Evolutionary conservation across 257 asterid genomes (phyloP), one percentile per base, ranked within the genome.

Genomic region (Linderniella brevidens): DNA sequence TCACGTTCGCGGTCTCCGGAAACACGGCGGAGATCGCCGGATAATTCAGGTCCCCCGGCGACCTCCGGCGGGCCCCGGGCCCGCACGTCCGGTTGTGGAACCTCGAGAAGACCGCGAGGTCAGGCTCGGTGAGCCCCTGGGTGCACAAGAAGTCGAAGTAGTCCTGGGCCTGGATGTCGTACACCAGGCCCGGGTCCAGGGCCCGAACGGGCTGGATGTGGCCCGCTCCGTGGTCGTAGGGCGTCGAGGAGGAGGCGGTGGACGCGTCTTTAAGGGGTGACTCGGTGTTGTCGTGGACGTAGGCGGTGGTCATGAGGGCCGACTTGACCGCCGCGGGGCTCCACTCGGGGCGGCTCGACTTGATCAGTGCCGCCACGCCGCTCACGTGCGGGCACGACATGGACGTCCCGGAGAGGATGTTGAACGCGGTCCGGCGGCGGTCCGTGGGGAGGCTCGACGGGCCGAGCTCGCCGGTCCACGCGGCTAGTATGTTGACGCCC

Each of bases 361-460:
- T 88, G 40, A 88, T 73, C 54, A 84, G 8, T 0, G 96, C 96
- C 0, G 98, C 98, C 11, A 81, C 45, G 9, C 98, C 96, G 37
- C 96, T 90, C 0, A 90, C 87, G 25, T 85, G 98, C 0, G 98
- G 98, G 56, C 96, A 90, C 0, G 98, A 85, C 94, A 90, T 90
- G 35, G 98, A 90, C 1, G 96, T 90, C 8, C 98, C 96, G 0
- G 98, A 90, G 17, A 88, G 57, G 7, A 85, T 81, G 44, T 90
- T 90, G 73, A 85, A 90, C 35, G 61, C 66, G 0, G 93, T 85
- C 49, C 87, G 47, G 0, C 98, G 70, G n/a, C 11, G 71, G 39
- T 90, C 96, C 0, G 82, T 57, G 0, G 94, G 82, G 43, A 90
- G 59, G 55, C 94, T 79, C 0, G 96, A 84, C 5, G 98, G 96